phyloP scores from a whole-genome alignment of 1,284 basidiomycete genomes.

The Peniophora sp. region DNA sequence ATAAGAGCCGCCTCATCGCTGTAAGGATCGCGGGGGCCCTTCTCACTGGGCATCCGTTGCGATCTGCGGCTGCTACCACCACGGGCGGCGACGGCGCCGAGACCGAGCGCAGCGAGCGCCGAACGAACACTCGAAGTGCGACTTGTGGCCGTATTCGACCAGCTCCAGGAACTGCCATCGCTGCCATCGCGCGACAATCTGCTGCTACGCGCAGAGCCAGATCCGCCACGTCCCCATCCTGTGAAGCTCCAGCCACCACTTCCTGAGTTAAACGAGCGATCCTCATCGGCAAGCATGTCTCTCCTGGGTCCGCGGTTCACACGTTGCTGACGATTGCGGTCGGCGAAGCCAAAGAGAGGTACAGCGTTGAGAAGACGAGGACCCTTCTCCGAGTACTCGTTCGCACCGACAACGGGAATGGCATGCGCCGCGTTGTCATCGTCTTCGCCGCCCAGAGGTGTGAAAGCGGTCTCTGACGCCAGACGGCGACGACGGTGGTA shows the following conservation, averaged over 20 bases:
- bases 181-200: not conserved
- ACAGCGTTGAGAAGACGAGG: slow-evolving; percentile 10
- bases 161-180: too few relatives aligned
- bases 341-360: not conserved
- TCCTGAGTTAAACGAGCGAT: slow-evolving; percentile 28
- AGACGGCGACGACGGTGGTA: slow-evolving; percentile 30
- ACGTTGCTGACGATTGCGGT: slow-evolving; percentile 11
- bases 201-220: slow-evolving; percentile 1
- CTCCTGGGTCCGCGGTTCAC: slow-evolving; percentile 17
- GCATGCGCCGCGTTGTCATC: slow-evolving; percentile 26
- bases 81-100: slow-evolving; percentile 7
- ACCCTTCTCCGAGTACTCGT: slow-evolving; percentile 13
- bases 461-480: slow-evolving; percentile 30
- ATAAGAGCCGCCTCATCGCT: slow-evolving; percentile 32
- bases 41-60: slow-evolving; percentile 26
- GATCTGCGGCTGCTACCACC: slow-evolving; percentile 5
- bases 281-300: slow-evolving; percentile 75
- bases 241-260: not conserved
- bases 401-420: slow-evolving; percentile 20
- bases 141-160: too few relatives aligned
- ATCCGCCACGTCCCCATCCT: slow-evolving; percentile 2
- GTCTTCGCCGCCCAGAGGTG: slow-evolving; percentile 28
- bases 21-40: slow-evolving; percentile 33
- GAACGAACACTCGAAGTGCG: not conserved
- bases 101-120: not conserved